Evolutionary conservation across 805 yeast species (phyloP), one percentile per base, ranked within the genome.

Genomic region (Kregervanrija fluxuum): DNA sequence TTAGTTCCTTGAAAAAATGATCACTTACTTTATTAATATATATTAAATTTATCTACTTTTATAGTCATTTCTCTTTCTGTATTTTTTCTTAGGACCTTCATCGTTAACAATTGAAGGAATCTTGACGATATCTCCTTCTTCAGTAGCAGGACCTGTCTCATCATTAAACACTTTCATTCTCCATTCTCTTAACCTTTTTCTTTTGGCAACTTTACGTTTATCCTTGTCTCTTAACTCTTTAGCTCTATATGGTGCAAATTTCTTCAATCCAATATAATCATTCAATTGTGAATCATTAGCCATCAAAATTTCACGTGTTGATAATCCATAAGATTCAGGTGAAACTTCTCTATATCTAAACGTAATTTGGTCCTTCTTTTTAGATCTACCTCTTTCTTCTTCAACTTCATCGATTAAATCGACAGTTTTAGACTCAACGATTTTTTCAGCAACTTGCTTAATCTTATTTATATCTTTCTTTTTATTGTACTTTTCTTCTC

Each of bases 321-420:
- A 73, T 40, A 93, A 71, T 11, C 98, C 98, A 66, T 77, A 93
- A 9, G 89, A 69, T 57, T 93, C 98, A 8, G 99, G 97, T 1
- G 96, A 89, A 4, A 93, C 98, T 55, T 89, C 95, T 56, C 97
- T 77, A 61, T 93, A 93, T 55, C 80, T 81, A 73, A 93, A 91
- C 44, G 70, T 74, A 35, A 78, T 55, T 12, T 74, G 74, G 2
- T 69, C 71, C 5, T 62, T 72, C 8, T 69, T 64, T 30, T 68
- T 67, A 1, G 79, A 69, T 48, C 89, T 80, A 41, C 86, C 77
- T 53, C 79, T 78, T 45, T 72, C 82, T 48, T 74, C 74, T 50
- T 79, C 84, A 8, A 83, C 78, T 54, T 85, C 87, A 30, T 85
- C 91, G 22, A 80, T 56, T 33, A 88, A 68, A 34, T 77, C 75